Base-by-base conservation (phyloP, 192 early-diverging fungal species). In the Fimicolochytrium jonesii region DNA sequence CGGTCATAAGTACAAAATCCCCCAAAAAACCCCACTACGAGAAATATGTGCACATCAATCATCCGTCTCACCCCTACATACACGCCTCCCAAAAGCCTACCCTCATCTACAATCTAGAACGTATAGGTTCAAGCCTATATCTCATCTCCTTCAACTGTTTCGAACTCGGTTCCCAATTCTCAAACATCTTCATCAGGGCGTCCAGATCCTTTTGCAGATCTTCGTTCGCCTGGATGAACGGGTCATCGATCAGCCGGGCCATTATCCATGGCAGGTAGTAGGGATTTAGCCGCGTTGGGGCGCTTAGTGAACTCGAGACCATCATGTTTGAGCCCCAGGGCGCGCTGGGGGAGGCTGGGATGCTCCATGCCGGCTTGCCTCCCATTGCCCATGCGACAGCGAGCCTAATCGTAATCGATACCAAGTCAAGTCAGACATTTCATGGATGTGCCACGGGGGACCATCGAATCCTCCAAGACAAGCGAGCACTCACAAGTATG, bases 231-330 rank as follows among this genome's bases (percentile, higher is more conserved):
- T 50, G 46, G 4, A 95, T 84, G n/a, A 66, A 68, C 28, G 84
- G 69, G 41, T 93, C 90, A 17, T 87, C 85, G 60, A 81, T 76
- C 15, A 98, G 77, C 15, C 87, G 85, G 23, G 90, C 90, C 87
- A 98, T 88, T 13, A 92, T 90, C 92, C 93, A 96, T 9, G 95
- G 92, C 6, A 98, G 72, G 71, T 83, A 90, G 64, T 86, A 94
- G n/a, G 92, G 92, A 53, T 98, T 98, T 37, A 90, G 68, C 23
- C 77, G 76, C n/a, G 74, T 46, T 26, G 81, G 80, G 2, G 92
- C 90, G 17, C 71, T 65, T 44, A 95, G 88, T 4, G 39, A 13
- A 23, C 44, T 61, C 10, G 68, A 46, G 17, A 33, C 46, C 59
- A 68, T 47, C 7, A 50, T 35, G 18, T 45, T 61, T 3, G 28